Evolutionary conservation across 495 filamentous ascomycete species (phyloP), one percentile per base, ranked within the genome.

Genomic region (Echria macrotheca): DNA sequence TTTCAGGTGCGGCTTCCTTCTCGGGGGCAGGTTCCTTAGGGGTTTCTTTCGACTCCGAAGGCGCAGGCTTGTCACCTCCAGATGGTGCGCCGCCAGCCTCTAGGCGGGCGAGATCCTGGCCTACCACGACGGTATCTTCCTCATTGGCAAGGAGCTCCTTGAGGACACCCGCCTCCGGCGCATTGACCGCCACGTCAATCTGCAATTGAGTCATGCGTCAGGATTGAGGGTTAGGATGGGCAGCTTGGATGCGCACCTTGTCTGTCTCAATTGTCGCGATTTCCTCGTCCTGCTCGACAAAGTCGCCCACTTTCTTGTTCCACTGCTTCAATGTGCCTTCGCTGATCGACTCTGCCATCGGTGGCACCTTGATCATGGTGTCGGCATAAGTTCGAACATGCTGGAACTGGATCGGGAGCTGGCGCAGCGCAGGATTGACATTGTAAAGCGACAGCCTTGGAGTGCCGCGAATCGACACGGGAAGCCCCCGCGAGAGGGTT

Each of bases 201-300:
- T 95, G 58, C 15, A 43, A 58, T 29, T 14, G 9, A 24, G 26
- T 11, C 45, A 35, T 2, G 28, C 28, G 22, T 38, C 49, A 55
- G 26, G 54, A 52, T 21, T 14, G 6, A 1, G 14, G 17, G n/a
- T 1, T 15, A 15, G 38, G 11, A 14, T 21, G 22, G 7, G 6
- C 9, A 15, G 8, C 4, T 23, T 14, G 22, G 23, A 10, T 39
- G 44, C 21, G 19, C 75, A 90, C 91, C 86, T 99, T 99, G 77
- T 99, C 94, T n/a, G 93, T 99, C 70, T 99, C 93, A 63, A 99
- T 99, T 26, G 94, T 95, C 23, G 93, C 94, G 63, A 99, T 93
- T 66, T 97, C 94, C 69, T 99, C 94, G 61, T 97, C 94, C 61
- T 84, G 83, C 72, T 93, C 87, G 12, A 99, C 90, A 58, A 79